Conservation (phyloP, 208 protist species). For the Leishmania braziliensis region DNA sequence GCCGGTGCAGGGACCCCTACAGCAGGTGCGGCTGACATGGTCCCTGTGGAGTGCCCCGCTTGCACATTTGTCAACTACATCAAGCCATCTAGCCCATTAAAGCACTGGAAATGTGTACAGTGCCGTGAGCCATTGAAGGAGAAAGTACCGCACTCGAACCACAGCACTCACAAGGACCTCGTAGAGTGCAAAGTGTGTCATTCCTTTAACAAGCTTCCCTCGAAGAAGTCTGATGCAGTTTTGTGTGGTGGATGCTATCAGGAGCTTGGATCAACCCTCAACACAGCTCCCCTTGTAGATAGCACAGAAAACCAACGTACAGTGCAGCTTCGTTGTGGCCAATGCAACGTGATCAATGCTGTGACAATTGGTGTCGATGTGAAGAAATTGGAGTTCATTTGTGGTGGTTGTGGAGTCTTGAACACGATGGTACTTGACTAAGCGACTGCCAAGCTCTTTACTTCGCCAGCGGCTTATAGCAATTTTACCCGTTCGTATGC, state of each 20-base stretch:
- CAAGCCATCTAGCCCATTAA: slow-evolving; percentile 35
- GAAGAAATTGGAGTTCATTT: slow-evolving; percentile 68
- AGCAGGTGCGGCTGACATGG: not conserved
- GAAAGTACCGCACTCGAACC: not conserved
- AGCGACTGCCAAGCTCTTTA: not conserved
- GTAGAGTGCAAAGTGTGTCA: slow-evolving; percentile 60
- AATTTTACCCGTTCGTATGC: not conserved
- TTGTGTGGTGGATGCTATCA: slow-evolving; percentile 74
- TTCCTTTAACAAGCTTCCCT: slow-evolving; percentile 58
- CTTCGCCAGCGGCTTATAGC: not conserved
- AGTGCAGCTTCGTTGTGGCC: slow-evolving; percentile 72
- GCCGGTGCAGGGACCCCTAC: not conserved
- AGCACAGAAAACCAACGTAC: not conserved
- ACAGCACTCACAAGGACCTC: slow-evolving; percentile 18
- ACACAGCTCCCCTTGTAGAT: slow-evolving; percentile 1
- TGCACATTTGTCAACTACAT: slow-evolving; percentile 72
- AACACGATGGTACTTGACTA: slow-evolving; percentile 64
- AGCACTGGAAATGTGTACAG: slow-evolving; percentile 52
- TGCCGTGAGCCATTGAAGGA: slow-evolving; percentile 47
- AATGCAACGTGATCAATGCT: slow-evolving; percentile 51
- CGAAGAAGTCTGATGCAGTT: slow-evolving; percentile 53
- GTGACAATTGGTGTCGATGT: slow-evolving; percentile 46
- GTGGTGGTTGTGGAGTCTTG: slow-evolving; percentile 66
- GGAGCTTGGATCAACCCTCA: slow-evolving; percentile 29
- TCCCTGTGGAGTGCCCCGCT: slow-evolving; percentile 43